phyloP scores from a whole-genome alignment of 441 rosid species.

The Macaranga tanarius region DNA sequence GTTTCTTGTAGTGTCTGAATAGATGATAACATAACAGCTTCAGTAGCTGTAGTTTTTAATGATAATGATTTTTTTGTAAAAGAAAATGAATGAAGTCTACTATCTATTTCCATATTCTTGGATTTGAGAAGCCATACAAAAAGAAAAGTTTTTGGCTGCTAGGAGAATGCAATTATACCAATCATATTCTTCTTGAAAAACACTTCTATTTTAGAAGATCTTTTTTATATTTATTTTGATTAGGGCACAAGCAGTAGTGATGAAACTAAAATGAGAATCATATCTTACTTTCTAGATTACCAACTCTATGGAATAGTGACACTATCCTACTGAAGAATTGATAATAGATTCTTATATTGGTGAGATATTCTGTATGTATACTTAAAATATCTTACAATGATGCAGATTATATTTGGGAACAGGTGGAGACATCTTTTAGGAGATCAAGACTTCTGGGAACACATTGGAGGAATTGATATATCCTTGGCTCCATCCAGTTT shows the following conservation, averaged over 20 bases:
- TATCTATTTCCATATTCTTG: slow-evolving; percentile 5
- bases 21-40: not conserved
- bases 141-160: not conserved
- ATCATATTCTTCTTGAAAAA: slow-evolving; percentile 1
- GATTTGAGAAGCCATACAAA: not conserved
- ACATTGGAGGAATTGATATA: slow-evolving; percentile 88
- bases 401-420: slow-evolving; percentile 91
- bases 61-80: not conserved
- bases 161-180: not conserved
- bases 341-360: not conserved
- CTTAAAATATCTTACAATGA: slow-evolving; percentile 24
- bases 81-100: not conserved
- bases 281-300: not conserved
- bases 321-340: not conserved
- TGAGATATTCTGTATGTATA: not conserved
- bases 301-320: not conserved
- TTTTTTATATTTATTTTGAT: not conserved
- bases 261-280: not conserved
- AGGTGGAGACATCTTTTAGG: slow-evolving; percentile 97
- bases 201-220: not conserved
- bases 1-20: not conserved
- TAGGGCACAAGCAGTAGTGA: not conserved
- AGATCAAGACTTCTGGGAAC: slow-evolving; percentile 92
- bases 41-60: not conserved
- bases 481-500: slow-evolving; percentile 88